Conservation (phyloP, 345 rosid species). For the Raphanus raphanistrum region DNA sequence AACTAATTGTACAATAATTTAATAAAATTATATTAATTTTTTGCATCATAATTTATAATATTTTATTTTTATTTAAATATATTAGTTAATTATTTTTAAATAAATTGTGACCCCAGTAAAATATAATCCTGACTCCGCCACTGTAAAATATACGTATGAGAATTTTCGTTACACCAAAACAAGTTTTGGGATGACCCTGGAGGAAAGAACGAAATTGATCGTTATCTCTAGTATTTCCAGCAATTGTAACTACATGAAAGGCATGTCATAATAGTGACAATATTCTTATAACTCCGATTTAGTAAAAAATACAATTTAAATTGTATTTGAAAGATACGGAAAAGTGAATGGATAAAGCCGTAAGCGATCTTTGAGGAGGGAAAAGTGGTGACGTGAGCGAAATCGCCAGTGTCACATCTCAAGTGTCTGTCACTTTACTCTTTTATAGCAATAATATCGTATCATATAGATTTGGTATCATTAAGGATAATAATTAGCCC, state of each 20-base stretch:
- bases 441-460: slow-evolving; percentile 13
- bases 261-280: neutral
- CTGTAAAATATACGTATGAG: neutral
- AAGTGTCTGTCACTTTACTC: slow-evolving; percentile 24
- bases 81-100: no score
- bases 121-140: no score
- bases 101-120: no score
- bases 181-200: neutral
- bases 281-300: neutral
- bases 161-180: neutral
- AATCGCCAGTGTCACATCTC: slow-evolving; percentile 42
- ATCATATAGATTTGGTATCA: slow-evolving; percentile 44
- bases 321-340: neutral
- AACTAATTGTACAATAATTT: no score
- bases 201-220: neutral
- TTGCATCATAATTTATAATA: no score
- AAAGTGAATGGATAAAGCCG: slow-evolving; percentile 4
- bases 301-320: neutral
- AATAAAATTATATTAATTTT: no score
- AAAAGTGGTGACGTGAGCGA: slow-evolving; percentile 37
- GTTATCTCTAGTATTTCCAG: neutral
- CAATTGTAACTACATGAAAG: neutral
- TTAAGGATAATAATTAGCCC: slow-evolving; percentile 40
- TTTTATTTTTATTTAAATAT: no score
- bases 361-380: slow-evolving; percentile 20